These are phyloP conservation scores for Epithemia pelagica DNA, from an alignment of 108 stramenopile species.

Conservation along the genomic window DNA sequence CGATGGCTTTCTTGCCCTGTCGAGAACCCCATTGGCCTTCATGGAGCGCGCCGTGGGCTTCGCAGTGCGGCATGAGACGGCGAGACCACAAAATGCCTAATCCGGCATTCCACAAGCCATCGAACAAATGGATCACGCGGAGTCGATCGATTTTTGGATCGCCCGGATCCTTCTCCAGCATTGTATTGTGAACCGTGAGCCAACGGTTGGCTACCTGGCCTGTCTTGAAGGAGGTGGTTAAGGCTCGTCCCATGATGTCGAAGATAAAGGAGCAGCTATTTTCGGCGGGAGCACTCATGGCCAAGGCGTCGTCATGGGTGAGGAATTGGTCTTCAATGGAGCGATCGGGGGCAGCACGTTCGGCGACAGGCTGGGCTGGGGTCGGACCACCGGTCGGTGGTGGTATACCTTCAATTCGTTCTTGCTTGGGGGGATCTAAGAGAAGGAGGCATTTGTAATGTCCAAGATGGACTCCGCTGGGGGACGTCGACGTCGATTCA, in stretches of 20 bases:
- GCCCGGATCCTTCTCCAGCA: constrained; percentile 4
- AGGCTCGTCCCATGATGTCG: background rate
- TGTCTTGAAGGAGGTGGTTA: background rate
- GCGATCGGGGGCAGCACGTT: no score
- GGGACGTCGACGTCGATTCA: background rate
- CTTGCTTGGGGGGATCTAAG: background rate
- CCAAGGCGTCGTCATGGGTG: no score
- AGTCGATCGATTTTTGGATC: background rate
- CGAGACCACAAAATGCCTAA: background rate
- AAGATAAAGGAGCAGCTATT: background rate
- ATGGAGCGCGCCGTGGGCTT: background rate
- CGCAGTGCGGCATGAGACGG: constrained; percentile 1
- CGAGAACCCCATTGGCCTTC: constrained; percentile 9
- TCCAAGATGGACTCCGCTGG: background rate
- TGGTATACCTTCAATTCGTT: no score
- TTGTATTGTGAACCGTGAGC: background rate
- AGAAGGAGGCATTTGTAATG: background rate
- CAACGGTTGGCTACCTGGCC: background rate
- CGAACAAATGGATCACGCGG: constrained; percentile 4
- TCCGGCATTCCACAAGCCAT: background rate
- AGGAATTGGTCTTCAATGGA: background rate
- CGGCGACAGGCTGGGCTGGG: no score
- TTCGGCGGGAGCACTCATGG: no score
- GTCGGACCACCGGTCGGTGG: no score
- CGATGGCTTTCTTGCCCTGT: background rate